A percentile compares a stretch with the other conserved stretches of the same genome.
These are phyloP conservation scores for Barnettozyma sucrosica DNA, from an alignment of 805 yeast species.

Conservation along the genomic window DNA sequence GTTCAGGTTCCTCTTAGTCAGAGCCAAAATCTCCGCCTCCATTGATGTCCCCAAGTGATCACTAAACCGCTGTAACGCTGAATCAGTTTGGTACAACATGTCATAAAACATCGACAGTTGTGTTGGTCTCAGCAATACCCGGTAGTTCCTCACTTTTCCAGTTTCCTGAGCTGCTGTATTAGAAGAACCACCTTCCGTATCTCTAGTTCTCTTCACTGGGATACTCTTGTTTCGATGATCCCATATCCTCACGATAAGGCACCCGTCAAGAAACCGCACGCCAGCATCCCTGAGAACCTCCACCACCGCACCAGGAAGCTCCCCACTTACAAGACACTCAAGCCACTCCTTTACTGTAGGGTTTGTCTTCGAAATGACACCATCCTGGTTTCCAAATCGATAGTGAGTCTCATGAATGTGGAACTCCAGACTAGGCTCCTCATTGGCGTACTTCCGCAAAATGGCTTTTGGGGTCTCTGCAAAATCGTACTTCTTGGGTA, in stretches of 20 bases:
- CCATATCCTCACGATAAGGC: conserved; percentile 75
- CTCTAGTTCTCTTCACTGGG: background rate
- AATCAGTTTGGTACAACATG: conserved; percentile 76
- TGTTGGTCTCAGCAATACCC: conserved; percentile 76
- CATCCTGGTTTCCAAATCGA: conserved; percentile 87
- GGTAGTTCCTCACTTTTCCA: conserved; percentile 55
- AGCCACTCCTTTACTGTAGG: conserved; percentile 76
- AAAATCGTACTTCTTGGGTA: conserved; percentile 47
- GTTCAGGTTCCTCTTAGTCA: conserved; percentile 74
- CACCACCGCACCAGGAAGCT: conserved; percentile 82
- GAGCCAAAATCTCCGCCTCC: conserved; percentile 80
- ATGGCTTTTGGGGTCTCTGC: conserved; percentile 70
- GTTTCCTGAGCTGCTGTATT: background rate
- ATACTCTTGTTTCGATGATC: conserved; percentile 54
- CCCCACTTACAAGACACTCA: conserved; percentile 71
- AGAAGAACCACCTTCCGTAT: background rate
- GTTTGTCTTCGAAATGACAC: conserved; percentile 74
- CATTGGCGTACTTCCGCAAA: conserved; percentile 66
- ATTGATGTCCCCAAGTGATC: conserved; percentile 74
- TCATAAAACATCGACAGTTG: conserved; percentile 81
- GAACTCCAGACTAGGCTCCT: conserved; percentile 77
- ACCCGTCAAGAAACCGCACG: conserved; percentile 82
- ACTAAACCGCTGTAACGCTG: conserved; percentile 58
- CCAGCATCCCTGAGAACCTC: conserved; percentile 88
- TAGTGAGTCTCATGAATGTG: conserved; percentile 91